phyloP scores from a whole-genome alignment of 805 yeast genomes.

The Suhomyces vadensis region DNA sequence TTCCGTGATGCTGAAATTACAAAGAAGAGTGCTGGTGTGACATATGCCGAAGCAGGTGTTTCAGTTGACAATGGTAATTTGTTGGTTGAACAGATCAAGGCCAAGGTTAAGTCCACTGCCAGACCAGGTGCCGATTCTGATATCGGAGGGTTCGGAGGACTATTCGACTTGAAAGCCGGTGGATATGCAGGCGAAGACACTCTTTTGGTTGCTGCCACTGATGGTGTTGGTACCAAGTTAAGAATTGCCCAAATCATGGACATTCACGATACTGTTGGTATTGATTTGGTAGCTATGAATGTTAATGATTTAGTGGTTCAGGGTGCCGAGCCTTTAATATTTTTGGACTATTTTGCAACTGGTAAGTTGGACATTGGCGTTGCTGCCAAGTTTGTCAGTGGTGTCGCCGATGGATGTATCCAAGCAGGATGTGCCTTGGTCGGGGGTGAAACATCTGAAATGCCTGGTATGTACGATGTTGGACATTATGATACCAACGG shows the following conservation, averaged over 20 bases:
- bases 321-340: slow-evolving; percentile 97
- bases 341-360: slow-evolving; percentile 94
- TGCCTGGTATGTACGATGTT: slow-evolving; percentile 97
- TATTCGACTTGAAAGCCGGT: slow-evolving; percentile 85
- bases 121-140: slow-evolving; percentile 97
- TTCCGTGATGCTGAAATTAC: slow-evolving; percentile 55
- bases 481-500: slow-evolving; percentile 98
- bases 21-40: slow-evolving; percentile 47
- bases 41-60: slow-evolving; percentile 96
- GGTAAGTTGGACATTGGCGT: slow-evolving; percentile 82
- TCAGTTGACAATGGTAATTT: slow-evolving; percentile 94
- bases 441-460: slow-evolving; percentile 98
- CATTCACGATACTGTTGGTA: slow-evolving; percentile 96
- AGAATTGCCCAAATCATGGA: slow-evolving; percentile 88
- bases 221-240: slow-evolving; percentile 98
- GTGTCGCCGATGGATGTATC: slow-evolving; percentile 96
- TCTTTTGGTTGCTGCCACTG: slow-evolving; percentile 95
- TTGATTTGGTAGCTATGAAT: slow-evolving; percentile 98
- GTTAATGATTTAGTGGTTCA: slow-evolving; percentile 97
- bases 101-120: slow-evolving; percentile 85
- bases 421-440: slow-evolving; percentile 96
- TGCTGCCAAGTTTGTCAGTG: slow-evolving; percentile 86
- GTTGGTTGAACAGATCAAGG: slow-evolving; percentile 87
- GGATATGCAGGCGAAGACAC: slow-evolving; percentile 81
- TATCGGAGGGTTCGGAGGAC: slow-evolving; percentile 98